phyloP scores from a whole-genome alignment of 345 rosid genomes.

The Streptanthus diversifolius region DNA sequence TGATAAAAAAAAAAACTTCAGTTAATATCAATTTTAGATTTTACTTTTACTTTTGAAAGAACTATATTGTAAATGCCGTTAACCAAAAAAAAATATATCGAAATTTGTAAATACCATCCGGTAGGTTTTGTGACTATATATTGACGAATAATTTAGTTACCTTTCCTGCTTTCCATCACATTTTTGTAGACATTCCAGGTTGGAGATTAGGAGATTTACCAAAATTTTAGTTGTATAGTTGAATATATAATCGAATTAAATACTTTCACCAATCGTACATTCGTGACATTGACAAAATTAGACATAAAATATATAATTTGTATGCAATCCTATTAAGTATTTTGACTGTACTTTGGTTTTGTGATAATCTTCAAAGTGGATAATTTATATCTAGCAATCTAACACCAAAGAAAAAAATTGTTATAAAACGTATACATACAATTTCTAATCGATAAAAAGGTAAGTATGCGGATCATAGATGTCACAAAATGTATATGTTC shows the following conservation, averaged over 20 bases:
- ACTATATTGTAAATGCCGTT: too few species aligned
- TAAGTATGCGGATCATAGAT: background rate
- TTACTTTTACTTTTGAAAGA: background rate
- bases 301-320: background rate
- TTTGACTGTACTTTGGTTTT: background rate
- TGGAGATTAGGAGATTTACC: background rate
- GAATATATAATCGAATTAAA: background rate
- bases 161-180: background rate
- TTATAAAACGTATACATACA: background rate
- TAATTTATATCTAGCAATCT: too few species aligned
- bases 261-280: background rate
- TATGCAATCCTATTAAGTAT: background rate
- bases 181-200: constrained; percentile 24
- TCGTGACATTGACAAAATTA: background rate
- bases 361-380: background rate
- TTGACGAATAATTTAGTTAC: background rate
- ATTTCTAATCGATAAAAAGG: background rate
- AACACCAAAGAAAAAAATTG: background rate
- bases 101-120: background rate
- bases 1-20: background rate
- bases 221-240: background rate
- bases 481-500: background rate
- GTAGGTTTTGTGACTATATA: background rate
- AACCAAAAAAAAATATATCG: too few species aligned
- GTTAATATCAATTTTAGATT: background rate